A percentile compares a stretch with the other conserved stretches of the same genome.
These are phyloP conservation scores for Thermomucor indicae-seudaticae DNA, from an alignment of 371 early-diverging fungal genomes.

Conservation along the genomic window DNA sequence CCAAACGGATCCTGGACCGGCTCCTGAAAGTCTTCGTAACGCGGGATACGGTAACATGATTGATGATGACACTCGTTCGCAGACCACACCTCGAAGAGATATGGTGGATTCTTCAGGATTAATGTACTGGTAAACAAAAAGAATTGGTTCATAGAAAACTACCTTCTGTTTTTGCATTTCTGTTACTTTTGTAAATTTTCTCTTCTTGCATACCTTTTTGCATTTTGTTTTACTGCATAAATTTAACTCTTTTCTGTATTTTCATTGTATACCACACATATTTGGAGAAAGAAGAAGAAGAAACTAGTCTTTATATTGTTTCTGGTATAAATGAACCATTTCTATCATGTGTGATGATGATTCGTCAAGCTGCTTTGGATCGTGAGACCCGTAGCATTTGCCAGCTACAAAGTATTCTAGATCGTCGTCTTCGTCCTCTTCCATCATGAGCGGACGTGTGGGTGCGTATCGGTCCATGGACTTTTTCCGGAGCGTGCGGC, in stretches of 20 bases:
- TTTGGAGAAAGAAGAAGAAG: too few relatives aligned
- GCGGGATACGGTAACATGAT: background rate
- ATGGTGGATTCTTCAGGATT: background rate
- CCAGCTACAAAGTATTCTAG: background rate
- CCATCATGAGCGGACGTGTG: constrained; percentile 1
- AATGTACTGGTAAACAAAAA: background rate
- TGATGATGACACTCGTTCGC: background rate
- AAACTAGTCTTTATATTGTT: too few relatives aligned
- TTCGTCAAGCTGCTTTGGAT: background rate
- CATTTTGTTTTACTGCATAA: too few relatives aligned
- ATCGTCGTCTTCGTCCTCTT: background rate
- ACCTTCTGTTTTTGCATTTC: too few relatives aligned
- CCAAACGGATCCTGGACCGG: background rate
- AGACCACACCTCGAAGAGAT: background rate
- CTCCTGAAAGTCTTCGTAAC: background rate
- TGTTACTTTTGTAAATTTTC: too few relatives aligned
- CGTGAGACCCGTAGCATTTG: background rate
- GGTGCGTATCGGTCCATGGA: background rate
- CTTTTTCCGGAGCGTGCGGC: background rate
- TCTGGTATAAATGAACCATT: background rate
- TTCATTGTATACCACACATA: too few relatives aligned
- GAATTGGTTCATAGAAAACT: too few relatives aligned
- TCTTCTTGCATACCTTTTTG: too few relatives aligned
- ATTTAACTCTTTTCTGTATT: too few relatives aligned
- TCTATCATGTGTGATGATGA: background rate